Base-by-base conservation (phyloP, 768 basidiomycete species). In the Gyrodon lividus region DNA sequence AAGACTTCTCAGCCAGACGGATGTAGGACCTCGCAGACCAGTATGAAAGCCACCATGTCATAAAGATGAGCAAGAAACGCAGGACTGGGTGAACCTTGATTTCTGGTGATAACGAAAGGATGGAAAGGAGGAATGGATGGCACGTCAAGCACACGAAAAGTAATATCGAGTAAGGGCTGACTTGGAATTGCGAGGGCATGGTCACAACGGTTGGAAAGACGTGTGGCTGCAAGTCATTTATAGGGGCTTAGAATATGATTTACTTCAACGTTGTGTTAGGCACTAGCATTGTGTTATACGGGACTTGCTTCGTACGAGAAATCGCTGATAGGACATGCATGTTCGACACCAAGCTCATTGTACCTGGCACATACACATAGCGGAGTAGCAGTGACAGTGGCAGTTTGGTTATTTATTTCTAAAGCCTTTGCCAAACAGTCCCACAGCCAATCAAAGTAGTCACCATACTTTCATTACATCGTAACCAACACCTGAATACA, bases 1-100 rank as follows among this genome's bases (percentile, higher is more conserved):
- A 63, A 13, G 61, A 60, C 13, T 10, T 20, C 20, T 63, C 56
- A 0, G 61, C 52, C 16, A 64, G 49, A 20, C 51, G 61, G 37
- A 66, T 44, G 14, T 64, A 66, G 52, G 51, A 54, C 46, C 49
- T 58, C 17, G 58, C 63, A 0, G 48, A 56, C 34, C 52, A 30
- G 38, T 57, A 66, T 8, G 63, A 45, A 22, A 60, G 17, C 52
- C 56, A 58, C 52, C 55, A 63, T 2, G 63, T 61, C 3, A 50
- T 48, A 31, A 66, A 53, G n/a, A 40, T 26, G n/a, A 60, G 55
- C n/a, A 65, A 10, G n/a, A 65, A 66, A 17, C 46, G 55, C n/a
- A 34, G 45, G 16, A 54, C 0, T 0, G 61, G 64, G 5, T 42
- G 59, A 19, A 46, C 33, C n/a, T 22, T 33, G 16, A 58, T 20